Evolutionary conservation across 2,329 filamentous ascomycete genomes (phyloP).

Genomic region (Diaporthe australafricana): DNA sequence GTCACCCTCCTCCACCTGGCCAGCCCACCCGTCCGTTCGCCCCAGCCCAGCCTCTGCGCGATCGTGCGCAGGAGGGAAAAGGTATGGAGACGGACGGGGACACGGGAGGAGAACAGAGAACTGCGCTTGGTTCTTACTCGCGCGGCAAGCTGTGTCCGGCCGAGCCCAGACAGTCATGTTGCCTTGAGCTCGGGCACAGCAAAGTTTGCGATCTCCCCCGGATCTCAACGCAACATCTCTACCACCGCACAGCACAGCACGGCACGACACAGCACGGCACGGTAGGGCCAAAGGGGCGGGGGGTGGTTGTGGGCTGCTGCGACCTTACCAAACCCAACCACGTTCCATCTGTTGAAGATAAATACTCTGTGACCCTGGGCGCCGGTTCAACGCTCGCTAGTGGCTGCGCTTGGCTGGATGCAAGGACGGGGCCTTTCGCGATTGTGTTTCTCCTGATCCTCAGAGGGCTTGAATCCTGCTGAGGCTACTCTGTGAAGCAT

Average conservation of each 20-base stretch:
- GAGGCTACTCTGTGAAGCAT: not conserved
- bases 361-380: not conserved
- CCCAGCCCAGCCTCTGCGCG: constrained; percentile 9
- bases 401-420: constrained; percentile 6
- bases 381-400: constrained; percentile 2
- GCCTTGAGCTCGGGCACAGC: constrained; percentile 5
- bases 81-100: not conserved
- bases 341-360: constrained; percentile 21
- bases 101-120: not conserved
- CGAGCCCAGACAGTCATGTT: constrained; percentile 21
- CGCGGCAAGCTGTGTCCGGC: constrained; percentile 21
- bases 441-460: constrained; percentile 11
- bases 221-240: constrained; percentile 2
- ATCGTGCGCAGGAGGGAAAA: constrained; percentile 1
- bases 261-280: not conserved
- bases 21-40: not conserved
- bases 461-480: not conserved
- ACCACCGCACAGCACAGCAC: not conserved
- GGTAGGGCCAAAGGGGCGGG: not conserved
- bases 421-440: not conserved
- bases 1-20: constrained; percentile 18
- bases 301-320: not conserved
- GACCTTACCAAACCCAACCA: constrained; percentile 15
- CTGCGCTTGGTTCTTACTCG: constrained; percentile 2
- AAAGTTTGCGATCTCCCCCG: constrained; percentile 9